Conservation (phyloP, 2,329 filamentous ascomycete genomes). For the Stachybotrys echinatus region DNA sequence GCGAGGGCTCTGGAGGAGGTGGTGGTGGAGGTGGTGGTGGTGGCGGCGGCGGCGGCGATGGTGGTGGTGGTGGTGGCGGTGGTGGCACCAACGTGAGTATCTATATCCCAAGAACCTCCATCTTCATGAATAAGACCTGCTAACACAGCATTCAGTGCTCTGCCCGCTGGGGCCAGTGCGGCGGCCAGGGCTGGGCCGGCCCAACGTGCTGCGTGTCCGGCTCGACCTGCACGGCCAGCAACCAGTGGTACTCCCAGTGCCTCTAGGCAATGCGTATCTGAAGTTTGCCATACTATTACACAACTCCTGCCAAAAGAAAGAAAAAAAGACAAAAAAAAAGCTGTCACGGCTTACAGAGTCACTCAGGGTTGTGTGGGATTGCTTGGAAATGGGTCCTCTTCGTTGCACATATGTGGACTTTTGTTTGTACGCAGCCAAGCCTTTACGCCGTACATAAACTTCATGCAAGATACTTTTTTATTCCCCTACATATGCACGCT, state of each 20-base stretch:
- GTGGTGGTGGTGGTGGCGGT: conserved; percentile 2
- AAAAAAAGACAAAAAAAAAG: no score
- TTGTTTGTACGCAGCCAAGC: background rate
- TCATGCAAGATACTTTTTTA: background rate
- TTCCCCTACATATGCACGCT: no score
- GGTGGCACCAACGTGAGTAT: background rate
- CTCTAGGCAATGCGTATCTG: background rate
- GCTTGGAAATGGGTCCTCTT: no score
- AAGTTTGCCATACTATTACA: no score
- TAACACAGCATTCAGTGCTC: conserved; percentile 8
- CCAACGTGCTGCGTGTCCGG: conserved; percentile 16
- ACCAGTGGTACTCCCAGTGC: conserved; percentile 19
- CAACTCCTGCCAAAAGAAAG: no score
- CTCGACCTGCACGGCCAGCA: conserved; percentile 12
- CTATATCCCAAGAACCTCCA: no score
- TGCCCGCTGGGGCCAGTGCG: conserved; percentile 14
- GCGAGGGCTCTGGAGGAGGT: conserved; percentile 21
- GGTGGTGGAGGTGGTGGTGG: background rate
- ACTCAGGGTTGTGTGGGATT: background rate
- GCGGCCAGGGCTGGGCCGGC: conserved; percentile 16
- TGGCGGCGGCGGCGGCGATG: background rate
- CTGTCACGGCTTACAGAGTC: background rate
- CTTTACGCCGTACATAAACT: background rate
- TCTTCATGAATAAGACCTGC: background rate
- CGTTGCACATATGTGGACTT: background rate